Conservation (phyloP, 148 eudicot genomes). For the Cornus kousa region DNA sequence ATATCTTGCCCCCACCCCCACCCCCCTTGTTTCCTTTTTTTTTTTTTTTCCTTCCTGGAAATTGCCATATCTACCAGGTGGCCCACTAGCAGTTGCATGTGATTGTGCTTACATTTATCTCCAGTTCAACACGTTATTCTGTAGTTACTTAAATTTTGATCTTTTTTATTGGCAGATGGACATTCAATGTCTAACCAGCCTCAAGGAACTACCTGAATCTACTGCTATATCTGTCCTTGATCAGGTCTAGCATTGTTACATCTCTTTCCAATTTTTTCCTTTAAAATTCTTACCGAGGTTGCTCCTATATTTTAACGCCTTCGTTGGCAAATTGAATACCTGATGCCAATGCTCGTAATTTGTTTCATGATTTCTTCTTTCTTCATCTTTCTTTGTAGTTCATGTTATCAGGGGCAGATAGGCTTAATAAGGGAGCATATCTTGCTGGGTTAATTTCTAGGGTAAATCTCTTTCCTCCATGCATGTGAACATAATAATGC, state of each 20-base stretch:
- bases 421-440: constrained; percentile 53
- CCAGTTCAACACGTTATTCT: background rate
- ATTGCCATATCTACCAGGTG: too few species aligned
- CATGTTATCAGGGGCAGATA: constrained; percentile 63
- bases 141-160: background rate
- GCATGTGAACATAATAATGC: background rate
- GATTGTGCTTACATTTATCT: background rate
- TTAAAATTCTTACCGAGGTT: background rate
- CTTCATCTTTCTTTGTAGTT: constrained; percentile 38
- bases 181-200: constrained; percentile 43
- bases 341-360: background rate
- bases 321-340: background rate
- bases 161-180: constrained; percentile 45
- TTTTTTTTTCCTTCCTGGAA: too few species aligned
- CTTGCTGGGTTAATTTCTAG: constrained; percentile 50
- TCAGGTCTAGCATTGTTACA: constrained; percentile 44
- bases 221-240: constrained; percentile 71
- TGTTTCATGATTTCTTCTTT: constrained; percentile 13
- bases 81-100: background rate
- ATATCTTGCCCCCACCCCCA: too few species aligned
- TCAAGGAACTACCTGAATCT: constrained; percentile 60
- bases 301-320: background rate
- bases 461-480: constrained; percentile 30
- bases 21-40: too few species aligned
- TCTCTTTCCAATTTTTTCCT: background rate